phyloP scores from a whole-genome alignment of 2,329 filamentous ascomycete species.

The Diaporthe amygdali region DNA sequence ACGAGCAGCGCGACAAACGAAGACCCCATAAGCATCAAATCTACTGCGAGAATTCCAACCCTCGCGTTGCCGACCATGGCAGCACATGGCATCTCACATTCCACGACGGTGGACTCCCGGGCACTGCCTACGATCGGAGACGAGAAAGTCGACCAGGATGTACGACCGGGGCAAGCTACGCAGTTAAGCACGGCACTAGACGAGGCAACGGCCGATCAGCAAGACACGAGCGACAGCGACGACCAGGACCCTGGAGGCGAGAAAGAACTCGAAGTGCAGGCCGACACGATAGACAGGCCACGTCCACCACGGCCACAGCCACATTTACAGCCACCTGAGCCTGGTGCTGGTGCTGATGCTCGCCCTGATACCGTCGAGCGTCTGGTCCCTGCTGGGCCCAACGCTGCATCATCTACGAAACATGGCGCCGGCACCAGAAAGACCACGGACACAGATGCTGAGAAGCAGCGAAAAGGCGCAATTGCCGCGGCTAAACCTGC shows the following conservation, averaged over 20 bases:
- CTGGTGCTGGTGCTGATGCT: not conserved
- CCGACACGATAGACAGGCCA: not conserved
- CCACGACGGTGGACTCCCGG: not conserved
- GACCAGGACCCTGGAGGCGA: not conserved
- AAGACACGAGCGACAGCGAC: constrained; percentile 11
- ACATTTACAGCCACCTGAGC: not conserved
- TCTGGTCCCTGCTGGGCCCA: not conserved
- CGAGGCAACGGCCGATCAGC: constrained; percentile 9
- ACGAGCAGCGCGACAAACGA: not conserved
- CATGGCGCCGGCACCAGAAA: not conserved
- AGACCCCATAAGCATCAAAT: not conserved
- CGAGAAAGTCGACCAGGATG: not conserved
- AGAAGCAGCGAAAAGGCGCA: not conserved
- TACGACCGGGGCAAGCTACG: not conserved
- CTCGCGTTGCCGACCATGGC: constrained; percentile 2
- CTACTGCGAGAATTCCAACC: not conserved
- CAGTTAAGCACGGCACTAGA: not conserved
- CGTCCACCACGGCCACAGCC: not conserved
- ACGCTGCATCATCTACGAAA: not conserved
- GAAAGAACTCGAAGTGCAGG: not conserved
- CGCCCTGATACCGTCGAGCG: not conserved
- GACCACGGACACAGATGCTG: not conserved
- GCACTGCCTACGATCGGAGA: not conserved
- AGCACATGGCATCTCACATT: not conserved
- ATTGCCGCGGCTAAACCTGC: not conserved